phyloP scores from a whole-genome alignment of 768 basidiomycete genomes.

The Phylloporus rhodoxanthus region DNA sequence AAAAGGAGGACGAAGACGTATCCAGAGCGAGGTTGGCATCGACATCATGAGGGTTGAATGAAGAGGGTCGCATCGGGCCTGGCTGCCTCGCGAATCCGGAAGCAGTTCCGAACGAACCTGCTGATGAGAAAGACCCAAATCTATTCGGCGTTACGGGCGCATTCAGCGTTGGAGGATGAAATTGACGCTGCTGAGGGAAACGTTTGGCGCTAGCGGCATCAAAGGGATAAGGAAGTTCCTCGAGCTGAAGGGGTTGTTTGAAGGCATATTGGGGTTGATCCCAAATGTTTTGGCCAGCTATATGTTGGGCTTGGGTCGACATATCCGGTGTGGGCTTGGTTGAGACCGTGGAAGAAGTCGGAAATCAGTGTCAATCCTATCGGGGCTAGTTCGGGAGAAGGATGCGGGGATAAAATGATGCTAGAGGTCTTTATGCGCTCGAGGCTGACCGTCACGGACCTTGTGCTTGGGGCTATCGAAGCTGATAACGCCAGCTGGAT shows the following conservation, averaged over 20 bases:
- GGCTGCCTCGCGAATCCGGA: conserved; percentile 9
- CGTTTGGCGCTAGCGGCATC: conserved; percentile 4
- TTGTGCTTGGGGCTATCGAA: neutral
- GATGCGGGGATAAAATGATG: neutral
- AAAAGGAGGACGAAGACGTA: conserved; percentile 12
- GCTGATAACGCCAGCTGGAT: too few relatives aligned
- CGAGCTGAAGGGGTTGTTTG: conserved; percentile 24
- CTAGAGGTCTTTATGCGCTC: neutral
- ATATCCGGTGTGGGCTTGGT: conserved; percentile 11
- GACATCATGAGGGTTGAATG: conserved; percentile 7
- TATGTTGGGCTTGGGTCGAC: conserved; percentile 19
- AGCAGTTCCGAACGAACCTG: conserved; percentile 10
- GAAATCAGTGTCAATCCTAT: neutral
- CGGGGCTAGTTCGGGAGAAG: conserved; percentile 2
- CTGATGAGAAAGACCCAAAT: conserved; percentile 11
- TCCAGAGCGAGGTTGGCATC: conserved; percentile 9
- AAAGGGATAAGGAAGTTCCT: conserved; percentile 21
- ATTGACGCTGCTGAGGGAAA: conserved; percentile 11
- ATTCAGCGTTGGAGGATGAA: conserved; percentile 1
- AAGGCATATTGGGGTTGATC: conserved; percentile 10
- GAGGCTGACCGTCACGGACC: neutral
- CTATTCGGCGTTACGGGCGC: conserved; percentile 1
- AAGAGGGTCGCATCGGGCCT: conserved; percentile 6
- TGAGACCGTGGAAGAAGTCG: neutral
- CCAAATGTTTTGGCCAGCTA: conserved; percentile 14